Evolutionary conservation across 2,329 filamentous ascomycete species (phyloP).

Genomic region (Trichoderma afroharzianum): DNA sequence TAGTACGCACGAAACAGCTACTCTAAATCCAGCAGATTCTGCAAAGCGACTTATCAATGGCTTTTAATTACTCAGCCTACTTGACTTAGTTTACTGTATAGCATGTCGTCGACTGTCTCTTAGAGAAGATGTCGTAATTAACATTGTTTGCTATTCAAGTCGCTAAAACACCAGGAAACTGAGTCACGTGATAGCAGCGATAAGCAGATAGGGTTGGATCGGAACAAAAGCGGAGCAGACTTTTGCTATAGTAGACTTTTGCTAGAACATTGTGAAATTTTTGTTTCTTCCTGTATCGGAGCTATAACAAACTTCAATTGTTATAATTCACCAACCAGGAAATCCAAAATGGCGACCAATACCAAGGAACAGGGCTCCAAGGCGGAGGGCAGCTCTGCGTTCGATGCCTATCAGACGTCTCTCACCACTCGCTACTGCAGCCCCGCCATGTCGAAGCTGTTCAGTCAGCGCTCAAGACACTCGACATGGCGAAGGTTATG

Average conservation of each 20-base stretch:
- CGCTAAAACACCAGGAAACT: background rate
- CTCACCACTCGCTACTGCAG: constrained; percentile 71
- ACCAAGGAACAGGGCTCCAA: background rate
- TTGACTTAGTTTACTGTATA: too few relatives aligned
- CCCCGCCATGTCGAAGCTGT: constrained; percentile 72
- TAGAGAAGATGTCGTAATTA: too few relatives aligned
- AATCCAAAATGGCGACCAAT: background rate
- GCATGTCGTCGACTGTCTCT: too few relatives aligned
- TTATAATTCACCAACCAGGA: background rate
- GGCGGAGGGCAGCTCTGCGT: constrained; percentile 17
- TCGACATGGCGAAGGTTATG: constrained; percentile 82
- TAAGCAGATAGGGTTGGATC: background rate
- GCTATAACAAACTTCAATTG: background rate
- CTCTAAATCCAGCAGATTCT: too few relatives aligned
- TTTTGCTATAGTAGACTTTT: background rate
- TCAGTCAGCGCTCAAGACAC: constrained; percentile 70
- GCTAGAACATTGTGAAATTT: background rate
- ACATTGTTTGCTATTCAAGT: background rate
- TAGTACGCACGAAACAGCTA: too few relatives aligned
- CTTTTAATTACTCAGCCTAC: too few relatives aligned
- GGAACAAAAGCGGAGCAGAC: background rate
- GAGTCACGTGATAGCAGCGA: background rate
- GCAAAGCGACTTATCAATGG: too few relatives aligned
- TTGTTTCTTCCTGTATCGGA: background rate
- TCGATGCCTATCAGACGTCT: constrained; percentile 56